Evolutionary conservation across 352 stramenopile genomes (phyloP).

Genomic region (Blastocystis sp.): DNA sequence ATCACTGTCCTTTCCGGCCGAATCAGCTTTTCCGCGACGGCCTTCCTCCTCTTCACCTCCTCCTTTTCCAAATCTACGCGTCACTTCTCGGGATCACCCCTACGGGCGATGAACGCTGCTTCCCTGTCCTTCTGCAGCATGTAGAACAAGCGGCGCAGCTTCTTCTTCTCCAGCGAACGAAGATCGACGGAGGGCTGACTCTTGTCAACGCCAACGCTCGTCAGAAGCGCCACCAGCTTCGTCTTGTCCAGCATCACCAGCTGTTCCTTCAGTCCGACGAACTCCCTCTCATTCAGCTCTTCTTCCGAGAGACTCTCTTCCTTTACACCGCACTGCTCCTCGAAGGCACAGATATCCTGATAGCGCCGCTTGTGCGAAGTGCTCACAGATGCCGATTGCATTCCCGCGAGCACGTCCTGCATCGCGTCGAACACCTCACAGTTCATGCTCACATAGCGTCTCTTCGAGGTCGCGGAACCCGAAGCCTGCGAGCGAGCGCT

Average conservation of each 20-base stretch:
- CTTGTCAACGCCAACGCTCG: neutral
- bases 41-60: constrained; percentile 17
- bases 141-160: neutral
- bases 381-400: neutral
- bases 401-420: neutral
- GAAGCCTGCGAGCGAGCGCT: neutral
- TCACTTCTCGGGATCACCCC: neutral
- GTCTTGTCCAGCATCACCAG: neutral
- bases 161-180: neutral
- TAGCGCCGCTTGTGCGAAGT: neutral
- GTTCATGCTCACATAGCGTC: neutral
- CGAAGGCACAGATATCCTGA: neutral
- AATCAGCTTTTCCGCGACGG: constrained; percentile 82
- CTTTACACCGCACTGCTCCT: neutral
- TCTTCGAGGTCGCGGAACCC: neutral
- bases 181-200: neutral
- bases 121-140: constrained; percentile 26
- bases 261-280: neutral
- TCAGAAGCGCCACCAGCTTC: neutral
- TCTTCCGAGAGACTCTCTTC: neutral
- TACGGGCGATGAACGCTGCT: neutral
- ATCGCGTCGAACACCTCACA: constrained; percentile 7
- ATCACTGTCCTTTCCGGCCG: constrained; percentile 82
- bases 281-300: neutral
- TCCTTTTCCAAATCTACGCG: constrained; percentile 1